phyloP scores from a whole-genome alignment of 768 basidiomycete genomes.

The Lepiota brunneoincarnata region DNA sequence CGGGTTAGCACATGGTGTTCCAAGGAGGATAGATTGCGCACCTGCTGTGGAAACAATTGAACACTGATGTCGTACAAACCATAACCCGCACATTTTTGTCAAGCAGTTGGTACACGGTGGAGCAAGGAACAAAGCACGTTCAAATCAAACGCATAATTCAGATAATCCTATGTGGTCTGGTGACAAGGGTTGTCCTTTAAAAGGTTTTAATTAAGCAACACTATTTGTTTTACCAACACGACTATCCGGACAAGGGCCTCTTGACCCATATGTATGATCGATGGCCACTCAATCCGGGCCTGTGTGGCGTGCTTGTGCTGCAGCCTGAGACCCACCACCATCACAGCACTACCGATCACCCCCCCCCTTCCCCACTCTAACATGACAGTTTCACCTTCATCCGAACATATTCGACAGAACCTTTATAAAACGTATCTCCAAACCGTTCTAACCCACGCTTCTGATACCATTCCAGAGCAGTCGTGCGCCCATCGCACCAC shows the following conservation, averaged over 20 bases:
- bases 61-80: background rate
- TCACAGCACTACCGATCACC: background rate
- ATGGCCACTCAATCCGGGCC: no score
- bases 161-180: no score
- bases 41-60: background rate
- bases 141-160: no score
- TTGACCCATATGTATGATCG: no score
- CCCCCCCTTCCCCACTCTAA: conserved; percentile 8
- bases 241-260: no score
- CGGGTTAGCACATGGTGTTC: background rate
- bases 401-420: conserved; percentile 50
- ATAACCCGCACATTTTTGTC: background rate
- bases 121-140: no score
- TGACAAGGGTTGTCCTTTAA: no score
- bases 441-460: conserved; percentile 49
- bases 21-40: background rate
- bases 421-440: conserved; percentile 52
- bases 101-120: no score
- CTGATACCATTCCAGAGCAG: conserved; percentile 47
- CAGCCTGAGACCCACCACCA: background rate
- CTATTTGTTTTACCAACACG: no score
- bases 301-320: background rate
- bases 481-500: conserved; percentile 59
- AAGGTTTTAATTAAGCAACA: no score
- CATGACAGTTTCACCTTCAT: conserved; percentile 41